Evolutionary conservation across 495 filamentous ascomycete species (phyloP).

Genomic region (Penicillium psychrofluorescens): DNA sequence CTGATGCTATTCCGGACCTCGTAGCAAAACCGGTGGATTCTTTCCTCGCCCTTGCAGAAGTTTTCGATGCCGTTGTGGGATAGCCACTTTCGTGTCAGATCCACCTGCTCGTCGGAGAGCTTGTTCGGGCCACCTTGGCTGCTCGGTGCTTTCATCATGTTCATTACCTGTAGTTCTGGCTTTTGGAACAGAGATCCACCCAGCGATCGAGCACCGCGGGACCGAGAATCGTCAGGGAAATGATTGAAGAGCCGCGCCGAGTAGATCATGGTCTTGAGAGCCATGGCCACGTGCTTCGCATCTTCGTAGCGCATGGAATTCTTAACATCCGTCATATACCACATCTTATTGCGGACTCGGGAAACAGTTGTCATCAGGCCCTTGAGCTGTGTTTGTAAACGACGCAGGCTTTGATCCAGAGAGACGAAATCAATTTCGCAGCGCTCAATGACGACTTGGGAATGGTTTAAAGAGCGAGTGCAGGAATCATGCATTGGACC

Average conservation of each 20-base stretch:
- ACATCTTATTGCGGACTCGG: constrained; percentile 81
- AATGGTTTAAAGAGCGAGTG: constrained; percentile 24
- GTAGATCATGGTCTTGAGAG: constrained; percentile 82
- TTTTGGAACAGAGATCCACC: constrained; percentile 66
- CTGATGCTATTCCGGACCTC: constrained; percentile 83
- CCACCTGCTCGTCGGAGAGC: constrained; percentile 90
- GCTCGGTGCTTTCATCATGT: constrained; percentile 72
- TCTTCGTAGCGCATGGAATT: constrained; percentile 89
- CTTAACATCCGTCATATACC: constrained; percentile 94
- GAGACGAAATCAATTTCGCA: constrained; percentile 34
- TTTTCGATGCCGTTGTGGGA: constrained; percentile 78
- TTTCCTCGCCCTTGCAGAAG: constrained; percentile 91
- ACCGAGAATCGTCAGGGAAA: constrained; percentile 35
- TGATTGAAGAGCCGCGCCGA: constrained; percentile 37
- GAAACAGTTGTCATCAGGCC: constrained; percentile 26
- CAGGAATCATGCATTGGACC: constrained; percentile 32
- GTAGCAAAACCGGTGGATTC: constrained; percentile 89
- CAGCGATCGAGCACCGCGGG: constrained; percentile 40
- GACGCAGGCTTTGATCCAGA: constrained; percentile 28
- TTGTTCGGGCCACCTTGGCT: constrained; percentile 91
- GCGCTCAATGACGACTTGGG: constrained; percentile 34
- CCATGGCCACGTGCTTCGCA: constrained; percentile 76
- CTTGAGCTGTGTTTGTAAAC: constrained; percentile 29
- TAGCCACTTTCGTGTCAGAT: constrained; percentile 79
- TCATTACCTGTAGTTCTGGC: constrained; percentile 80